Percentiles rank a stretch among this genome's conserved stretches.
Conservation (phyloP, 306 rosid species). For the Prunus persica region Prunus_persica_NCBIv2 NC_034016.1:7041501-7042000, state of each 20-base stretch:
- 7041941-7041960: too few species aligned
- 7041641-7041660: not conserved
- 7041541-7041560: not conserved
- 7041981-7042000: accelerated
- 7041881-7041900: too few species aligned
- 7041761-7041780: too few species aligned
- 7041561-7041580: not conserved
- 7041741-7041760: too few species aligned
- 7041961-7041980: too few species aligned
- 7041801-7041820: too few species aligned
- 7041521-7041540: not conserved
- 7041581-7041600: not conserved
- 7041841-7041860: not conserved
- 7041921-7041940: too few species aligned
- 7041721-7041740: not conserved
- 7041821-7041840: too few species aligned
- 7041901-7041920: too few species aligned
- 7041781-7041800: too few species aligned
- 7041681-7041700: not conserved
- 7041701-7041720: too few species aligned
- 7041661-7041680: not conserved
- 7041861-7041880: not conserved
- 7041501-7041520: not conserved
- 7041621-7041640: constrained; percentile 8
- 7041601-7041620: not conserved